phyloP scores from a whole-genome alignment of 148 eudicot species.

The Rhododendron vialii region DNA sequence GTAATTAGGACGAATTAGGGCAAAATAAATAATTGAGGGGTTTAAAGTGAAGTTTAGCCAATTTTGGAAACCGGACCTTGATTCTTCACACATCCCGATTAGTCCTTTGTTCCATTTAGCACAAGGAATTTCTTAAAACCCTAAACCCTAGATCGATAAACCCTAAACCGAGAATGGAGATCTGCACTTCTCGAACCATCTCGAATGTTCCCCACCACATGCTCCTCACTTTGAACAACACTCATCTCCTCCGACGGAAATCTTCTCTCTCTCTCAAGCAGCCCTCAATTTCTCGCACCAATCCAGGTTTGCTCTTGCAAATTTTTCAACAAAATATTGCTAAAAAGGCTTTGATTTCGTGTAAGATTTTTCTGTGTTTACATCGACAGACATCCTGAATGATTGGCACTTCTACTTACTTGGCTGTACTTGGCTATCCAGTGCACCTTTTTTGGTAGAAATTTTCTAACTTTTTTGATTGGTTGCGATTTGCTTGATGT shows the following conservation, averaged over 20 bases:
- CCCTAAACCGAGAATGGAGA: constrained; percentile 7
- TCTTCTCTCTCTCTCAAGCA: constrained; percentile 3
- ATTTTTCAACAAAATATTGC: neutral
- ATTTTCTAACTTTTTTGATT: neutral
- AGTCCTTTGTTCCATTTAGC: neutral
- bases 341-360: neutral
- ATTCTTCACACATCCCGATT: neutral
- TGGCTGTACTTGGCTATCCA: neutral
- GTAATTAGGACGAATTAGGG: neutral
- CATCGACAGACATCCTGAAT: neutral
- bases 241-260: constrained; percentile 4
- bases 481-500: neutral
- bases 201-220: constrained; percentile 4
- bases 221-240: neutral
- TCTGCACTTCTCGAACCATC: constrained; percentile 15
- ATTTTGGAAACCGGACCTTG: neutral
- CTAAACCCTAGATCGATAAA: neutral
- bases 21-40: neutral
- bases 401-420: neutral
- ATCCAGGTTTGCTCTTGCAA: constrained; percentile 10
- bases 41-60: neutral
- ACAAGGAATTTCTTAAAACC: neutral
- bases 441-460: neutral
- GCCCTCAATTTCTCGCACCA: neutral
- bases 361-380: neutral